phyloP scores from a whole-genome alignment of 2,329 filamentous ascomycete genomes.

The Trichoderma hamatum region DNA sequence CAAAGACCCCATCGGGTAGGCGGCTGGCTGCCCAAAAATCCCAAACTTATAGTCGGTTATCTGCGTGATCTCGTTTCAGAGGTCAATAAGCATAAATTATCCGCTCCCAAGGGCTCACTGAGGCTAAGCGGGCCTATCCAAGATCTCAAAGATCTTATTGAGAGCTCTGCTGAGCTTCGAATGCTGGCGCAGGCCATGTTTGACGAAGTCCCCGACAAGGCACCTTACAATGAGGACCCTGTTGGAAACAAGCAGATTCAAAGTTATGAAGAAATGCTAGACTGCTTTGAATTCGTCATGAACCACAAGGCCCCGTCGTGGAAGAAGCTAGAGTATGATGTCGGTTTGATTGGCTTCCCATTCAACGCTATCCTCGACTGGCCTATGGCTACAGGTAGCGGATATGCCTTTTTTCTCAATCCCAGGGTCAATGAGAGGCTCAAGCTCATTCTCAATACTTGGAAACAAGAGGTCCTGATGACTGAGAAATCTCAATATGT shows the following conservation, averaged over 20 bases:
- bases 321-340: constrained; percentile 25
- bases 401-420: constrained; percentile 57
- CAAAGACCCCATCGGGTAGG: constrained; percentile 7
- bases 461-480: constrained; percentile 36
- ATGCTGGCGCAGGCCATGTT: constrained; percentile 34
- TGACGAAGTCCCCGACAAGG: constrained; percentile 32
- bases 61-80: constrained; percentile 17
- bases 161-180: constrained; percentile 31
- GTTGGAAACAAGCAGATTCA: constrained; percentile 28
- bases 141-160: constrained; percentile 26
- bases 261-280: constrained; percentile 32
- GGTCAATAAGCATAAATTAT: neutral
- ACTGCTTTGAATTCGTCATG: constrained; percentile 30
- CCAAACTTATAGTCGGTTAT: constrained; percentile 8
- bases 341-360: constrained; percentile 56
- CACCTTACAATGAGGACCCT: constrained; percentile 30
- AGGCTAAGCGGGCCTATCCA: neutral
- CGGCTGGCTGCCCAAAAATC: constrained; percentile 23
- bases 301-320: constrained; percentile 29
- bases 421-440: constrained; percentile 55
- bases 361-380: constrained; percentile 62
- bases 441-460: constrained; percentile 54
- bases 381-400: constrained; percentile 59
- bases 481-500: constrained; percentile 34
- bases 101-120: neutral